phyloP scores from a whole-genome alignment of 2,329 filamentous ascomycete species.

The Penicillium sp. region DNA sequence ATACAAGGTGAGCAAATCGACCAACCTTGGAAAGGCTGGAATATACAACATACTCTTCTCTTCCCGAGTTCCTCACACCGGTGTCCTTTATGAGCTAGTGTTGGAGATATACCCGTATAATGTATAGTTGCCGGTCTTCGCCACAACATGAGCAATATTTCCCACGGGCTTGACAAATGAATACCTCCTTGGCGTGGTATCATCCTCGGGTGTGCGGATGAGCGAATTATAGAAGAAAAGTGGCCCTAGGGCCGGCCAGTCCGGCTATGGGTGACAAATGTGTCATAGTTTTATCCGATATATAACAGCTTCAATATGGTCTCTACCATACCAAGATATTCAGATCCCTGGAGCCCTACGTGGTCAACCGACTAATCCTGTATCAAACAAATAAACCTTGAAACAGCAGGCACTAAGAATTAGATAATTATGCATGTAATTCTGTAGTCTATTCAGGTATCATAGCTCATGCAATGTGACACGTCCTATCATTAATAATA shows the following conservation, averaged over 20 bases:
- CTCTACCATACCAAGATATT: neutral
- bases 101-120: neutral
- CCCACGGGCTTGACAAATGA: neutral
- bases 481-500: conserved; percentile 8
- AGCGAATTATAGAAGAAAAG: neutral
- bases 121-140: neutral
- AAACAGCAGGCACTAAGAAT: neutral
- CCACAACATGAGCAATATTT: neutral
- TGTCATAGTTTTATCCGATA: neutral
- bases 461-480: conserved; percentile 7
- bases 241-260: neutral
- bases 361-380: neutral
- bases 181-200: neutral
- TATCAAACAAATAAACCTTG: neutral
- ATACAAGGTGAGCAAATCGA: neutral
- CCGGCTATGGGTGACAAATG: neutral
- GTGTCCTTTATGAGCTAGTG: neutral
- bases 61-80: neutral
- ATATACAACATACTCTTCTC: neutral
- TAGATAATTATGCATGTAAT: neutral
- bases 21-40: neutral
- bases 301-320: neutral
- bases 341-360: too few relatives aligned
- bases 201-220: neutral
- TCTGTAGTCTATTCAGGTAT: conserved; percentile 4